Percentiles rank a stretch among this genome's conserved stretches.
phyloP scores from a whole-genome alignment of 768 basidiomycete genomes.

The Boletus vinaceobasis region DNA sequence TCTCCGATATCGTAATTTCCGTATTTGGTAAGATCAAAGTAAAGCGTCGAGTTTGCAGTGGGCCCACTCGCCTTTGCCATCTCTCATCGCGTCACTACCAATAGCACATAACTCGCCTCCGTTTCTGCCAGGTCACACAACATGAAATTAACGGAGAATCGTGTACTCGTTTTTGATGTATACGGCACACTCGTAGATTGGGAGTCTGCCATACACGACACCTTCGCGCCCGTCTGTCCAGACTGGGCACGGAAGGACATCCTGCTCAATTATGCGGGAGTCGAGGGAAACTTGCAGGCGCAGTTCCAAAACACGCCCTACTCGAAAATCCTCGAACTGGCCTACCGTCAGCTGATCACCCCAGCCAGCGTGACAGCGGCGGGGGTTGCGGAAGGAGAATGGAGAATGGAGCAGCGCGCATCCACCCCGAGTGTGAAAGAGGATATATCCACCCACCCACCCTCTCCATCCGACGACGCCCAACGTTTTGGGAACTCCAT shows the following conservation, averaged over 20 bases:
- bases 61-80: neutral
- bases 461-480: constrained; percentile 27
- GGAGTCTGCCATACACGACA: constrained; percentile 63
- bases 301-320: constrained; percentile 60
- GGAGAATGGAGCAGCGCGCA: constrained; percentile 19
- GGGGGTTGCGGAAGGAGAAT: constrained; percentile 19
- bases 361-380: constrained; percentile 37
- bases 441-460: neutral
- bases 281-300: constrained; percentile 56
- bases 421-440: constrained; percentile 2
- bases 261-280: constrained; percentile 46
- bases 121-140: neutral
- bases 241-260: constrained; percentile 35
- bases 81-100: constrained; percentile 1
- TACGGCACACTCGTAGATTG: constrained; percentile 78
- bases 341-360: constrained; percentile 31
- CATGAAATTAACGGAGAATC: constrained; percentile 19
- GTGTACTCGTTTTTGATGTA: constrained; percentile 66
- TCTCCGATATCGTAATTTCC: neutral
- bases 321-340: constrained; percentile 52
- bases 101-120: constrained; percentile 16
- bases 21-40: too few species aligned
- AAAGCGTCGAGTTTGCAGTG: too few species aligned
- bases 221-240: constrained; percentile 34
- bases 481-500: constrained; percentile 60